Evolutionary conservation across 768 basidiomycete genomes (phyloP), one percentile per base, ranked within the genome.

Genomic region (Candolleomyces efflorescens): DNA sequence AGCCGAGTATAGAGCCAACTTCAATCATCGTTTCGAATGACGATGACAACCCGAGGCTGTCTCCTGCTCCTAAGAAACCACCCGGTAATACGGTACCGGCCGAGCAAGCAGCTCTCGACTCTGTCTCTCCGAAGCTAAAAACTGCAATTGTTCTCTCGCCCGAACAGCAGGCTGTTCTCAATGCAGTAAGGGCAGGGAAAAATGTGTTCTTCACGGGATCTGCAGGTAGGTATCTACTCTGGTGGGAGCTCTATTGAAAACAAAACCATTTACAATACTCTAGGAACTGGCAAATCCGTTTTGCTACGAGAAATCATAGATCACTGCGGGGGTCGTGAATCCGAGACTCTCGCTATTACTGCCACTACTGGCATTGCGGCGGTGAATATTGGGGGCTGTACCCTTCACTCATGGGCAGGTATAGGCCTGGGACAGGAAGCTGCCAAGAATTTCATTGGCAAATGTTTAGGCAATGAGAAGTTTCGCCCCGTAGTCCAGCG

Each of bases 171-270:
- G 50, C 54, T 3, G 79, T 87, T 5, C 66, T 87, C 6, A 62
- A 73, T 13, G 70, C 66, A 62, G 89, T 93, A 6, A 78, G 82
- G 46, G 72, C 71, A 10, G 84, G 85, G 3, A 71, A 80, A 60
- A 92, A 75, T 64, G 83, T 93, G 7, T 94, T 94, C 71, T 94
- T 94, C 68, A 93, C 92, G 0, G 92, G 92, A 1, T 87, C 89
- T 17, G 92, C 92, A 53, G 91, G 90, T 86, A 53, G 26, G 68
- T 69, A n/a, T 17, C 6, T 1, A 7, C 27, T 38, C 10, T n/a
- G 13, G n/a, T 26, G 32, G 11, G 7, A 32, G 32, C 32, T 32
- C 32, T 11, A 15, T 15, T 38, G 12, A 23, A 17, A 3, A n/a
- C n/a, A n/a, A n/a, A n/a, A n/a, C n/a, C 20, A 39, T 38, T 27